phyloP scores from a whole-genome alignment of 352 stramenopile genomes.

The Globisporangium emineosum region DNA sequence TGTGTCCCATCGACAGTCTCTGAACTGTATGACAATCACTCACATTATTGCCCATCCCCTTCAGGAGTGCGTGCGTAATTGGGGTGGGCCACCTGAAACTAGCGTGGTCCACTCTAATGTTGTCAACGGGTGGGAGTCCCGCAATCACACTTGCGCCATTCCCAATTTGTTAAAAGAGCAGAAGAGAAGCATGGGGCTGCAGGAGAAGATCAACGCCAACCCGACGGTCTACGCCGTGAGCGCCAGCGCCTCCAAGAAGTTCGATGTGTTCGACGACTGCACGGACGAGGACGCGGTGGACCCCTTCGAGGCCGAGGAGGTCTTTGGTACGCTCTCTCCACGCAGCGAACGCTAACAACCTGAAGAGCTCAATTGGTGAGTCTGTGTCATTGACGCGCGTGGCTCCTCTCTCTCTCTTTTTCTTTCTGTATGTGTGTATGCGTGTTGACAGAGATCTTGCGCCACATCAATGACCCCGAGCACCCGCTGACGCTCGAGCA shows the following conservation, averaged over 20 bases:
- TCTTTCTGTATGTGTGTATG: slow-evolving; percentile 5
- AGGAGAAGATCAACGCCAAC: slow-evolving; percentile 88
- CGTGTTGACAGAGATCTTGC: slow-evolving; percentile 61
- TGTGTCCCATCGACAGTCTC: background rate
- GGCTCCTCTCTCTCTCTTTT: background rate
- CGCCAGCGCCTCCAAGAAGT: slow-evolving; percentile 52
- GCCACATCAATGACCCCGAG: slow-evolving; percentile 92
- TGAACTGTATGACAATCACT: background rate
- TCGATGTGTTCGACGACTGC: slow-evolving; percentile 48
- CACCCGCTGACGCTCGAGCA: slow-evolving; percentile 93
- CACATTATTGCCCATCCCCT: background rate
- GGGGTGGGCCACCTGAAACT: background rate
- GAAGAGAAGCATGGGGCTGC: slow-evolving; percentile 2
- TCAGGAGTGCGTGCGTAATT: background rate
- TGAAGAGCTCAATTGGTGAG: background rate
- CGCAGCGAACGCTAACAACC: too few species aligned
- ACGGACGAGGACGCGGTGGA: slow-evolving; percentile 67
- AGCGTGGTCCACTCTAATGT: background rate
- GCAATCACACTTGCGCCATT: background rate
- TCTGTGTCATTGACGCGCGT: background rate
- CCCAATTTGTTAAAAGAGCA: slow-evolving; percentile 3
- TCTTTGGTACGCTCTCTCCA: slow-evolving; percentile 63
- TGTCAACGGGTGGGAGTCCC: background rate
- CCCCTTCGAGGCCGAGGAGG: slow-evolving; percentile 78
- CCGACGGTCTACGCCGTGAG: slow-evolving; percentile 83